A percentile compares a stretch with the other conserved stretches of the same genome.
phyloP scores from a whole-genome alignment of 1,284 basidiomycete genomes.

The Heterobasidion annosum region DNA sequence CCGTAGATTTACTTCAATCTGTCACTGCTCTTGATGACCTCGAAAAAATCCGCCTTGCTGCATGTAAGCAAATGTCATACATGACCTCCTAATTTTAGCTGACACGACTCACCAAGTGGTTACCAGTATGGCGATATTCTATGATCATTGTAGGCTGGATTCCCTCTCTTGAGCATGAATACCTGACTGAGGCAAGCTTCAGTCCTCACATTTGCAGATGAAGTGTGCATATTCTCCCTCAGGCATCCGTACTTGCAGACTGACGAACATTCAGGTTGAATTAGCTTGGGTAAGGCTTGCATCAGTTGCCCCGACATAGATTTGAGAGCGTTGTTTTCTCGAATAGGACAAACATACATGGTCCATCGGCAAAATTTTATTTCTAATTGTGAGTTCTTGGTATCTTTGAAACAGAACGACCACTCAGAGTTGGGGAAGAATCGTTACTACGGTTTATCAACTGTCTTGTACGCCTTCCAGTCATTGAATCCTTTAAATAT shows the following conservation, averaged over 20 bases:
- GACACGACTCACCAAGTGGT: not conserved
- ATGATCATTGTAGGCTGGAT: not conserved
- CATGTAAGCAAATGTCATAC: not conserved
- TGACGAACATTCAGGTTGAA: not conserved
- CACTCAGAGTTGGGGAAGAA: not conserved
- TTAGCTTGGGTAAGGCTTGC: not conserved
- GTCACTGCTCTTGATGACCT: not conserved
- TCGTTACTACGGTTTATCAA: not conserved
- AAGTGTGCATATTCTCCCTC: not conserved
- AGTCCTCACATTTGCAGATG: not conserved
- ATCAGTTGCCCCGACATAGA: not conserved
- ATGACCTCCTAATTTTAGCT: too few species aligned
- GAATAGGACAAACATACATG: not conserved
- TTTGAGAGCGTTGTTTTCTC: not conserved
- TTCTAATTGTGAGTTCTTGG: not conserved
- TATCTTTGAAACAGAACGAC: not conserved
- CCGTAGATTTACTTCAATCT: not conserved
- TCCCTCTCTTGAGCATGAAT: too few species aligned
- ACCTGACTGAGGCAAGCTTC: too few species aligned
- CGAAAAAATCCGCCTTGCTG: not conserved
- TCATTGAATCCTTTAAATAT: too few species aligned
- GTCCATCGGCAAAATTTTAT: not conserved
- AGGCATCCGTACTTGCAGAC: not conserved
- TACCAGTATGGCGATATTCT: not conserved
- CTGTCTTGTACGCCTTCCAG: not conserved